These are phyloP conservation scores for Trametes cubensis DNA, from an alignment of 768 basidiomycete species.

Conservation along the genomic window DNA sequence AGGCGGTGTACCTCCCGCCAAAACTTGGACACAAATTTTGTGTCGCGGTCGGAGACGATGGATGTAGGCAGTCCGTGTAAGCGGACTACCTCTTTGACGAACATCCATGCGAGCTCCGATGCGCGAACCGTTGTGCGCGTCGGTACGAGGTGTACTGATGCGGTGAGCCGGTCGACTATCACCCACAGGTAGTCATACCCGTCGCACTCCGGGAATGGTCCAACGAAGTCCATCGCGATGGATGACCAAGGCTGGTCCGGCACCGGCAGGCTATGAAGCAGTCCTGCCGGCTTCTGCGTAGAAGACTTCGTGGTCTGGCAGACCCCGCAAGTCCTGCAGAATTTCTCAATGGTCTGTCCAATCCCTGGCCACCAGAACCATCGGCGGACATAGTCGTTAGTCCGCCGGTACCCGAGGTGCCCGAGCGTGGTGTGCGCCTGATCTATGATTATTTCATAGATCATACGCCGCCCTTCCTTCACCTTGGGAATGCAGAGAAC, in stretches of 20 bases:
- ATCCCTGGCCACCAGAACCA: slow-evolving; percentile 43
- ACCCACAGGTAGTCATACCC: slow-evolving; percentile 34
- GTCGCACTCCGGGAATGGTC: slow-evolving; percentile 35
- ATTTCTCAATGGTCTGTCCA: slow-evolving; percentile 20
- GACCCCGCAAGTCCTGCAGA: slow-evolving; percentile 28
- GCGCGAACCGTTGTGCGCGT: slow-evolving; percentile 19
- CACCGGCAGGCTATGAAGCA: slow-evolving; percentile 36
- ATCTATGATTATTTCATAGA: slow-evolving; percentile 25
- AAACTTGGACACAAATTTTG: slow-evolving; percentile 41
- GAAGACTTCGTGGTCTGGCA: slow-evolving; percentile 26
- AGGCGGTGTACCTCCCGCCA: slow-evolving; percentile 33
- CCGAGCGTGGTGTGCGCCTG: slow-evolving; percentile 38
- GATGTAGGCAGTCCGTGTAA: slow-evolving; percentile 31
- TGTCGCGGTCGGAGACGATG: slow-evolving; percentile 35
- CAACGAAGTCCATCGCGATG: slow-evolving; percentile 46
- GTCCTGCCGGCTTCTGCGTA: slow-evolving; percentile 29
- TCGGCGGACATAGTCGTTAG: slow-evolving; percentile 34
- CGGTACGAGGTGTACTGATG: slow-evolving; percentile 25
- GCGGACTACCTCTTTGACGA: slow-evolving; percentile 23
- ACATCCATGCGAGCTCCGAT: slow-evolving; percentile 24
- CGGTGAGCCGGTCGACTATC: slow-evolving; percentile 30
- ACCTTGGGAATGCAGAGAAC: too few species aligned
- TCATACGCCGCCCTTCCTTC: too few species aligned
- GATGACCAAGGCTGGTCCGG: slow-evolving; percentile 39
- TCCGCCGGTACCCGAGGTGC: slow-evolving; percentile 36